These are phyloP conservation scores for Barbarea vulgaris DNA, from an alignment of 345 rosid genomes.

Conservation along the genomic window DNA sequence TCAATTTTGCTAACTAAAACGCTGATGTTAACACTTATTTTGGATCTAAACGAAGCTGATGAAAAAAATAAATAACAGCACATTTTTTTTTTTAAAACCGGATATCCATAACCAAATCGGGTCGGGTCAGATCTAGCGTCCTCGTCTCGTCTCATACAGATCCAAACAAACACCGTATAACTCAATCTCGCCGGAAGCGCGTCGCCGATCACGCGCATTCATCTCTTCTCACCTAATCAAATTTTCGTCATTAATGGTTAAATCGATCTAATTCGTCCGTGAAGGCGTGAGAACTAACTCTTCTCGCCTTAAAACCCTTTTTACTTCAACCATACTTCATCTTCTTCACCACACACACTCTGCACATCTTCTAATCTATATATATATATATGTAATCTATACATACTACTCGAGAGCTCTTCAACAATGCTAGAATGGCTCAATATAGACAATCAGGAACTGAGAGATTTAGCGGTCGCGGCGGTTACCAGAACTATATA, in stretches of 20 bases:
- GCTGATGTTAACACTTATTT: background rate
- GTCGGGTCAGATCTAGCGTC: constrained; percentile 32
- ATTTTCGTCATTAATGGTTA: constrained; percentile 8
- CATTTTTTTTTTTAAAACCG: background rate
- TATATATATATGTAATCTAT: background rate
- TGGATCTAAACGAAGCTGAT: background rate
- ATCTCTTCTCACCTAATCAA: constrained; percentile 21
- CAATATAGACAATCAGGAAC: constrained; percentile 89
- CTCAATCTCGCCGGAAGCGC: constrained; percentile 29
- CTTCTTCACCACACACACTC: background rate
- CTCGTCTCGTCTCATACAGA: background rate
- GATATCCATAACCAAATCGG: background rate
- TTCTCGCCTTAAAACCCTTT: background rate
- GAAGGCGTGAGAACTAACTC: constrained; percentile 3
- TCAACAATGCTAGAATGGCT: constrained; percentile 67
- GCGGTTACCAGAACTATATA: constrained; percentile 12
- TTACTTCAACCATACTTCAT: constrained; percentile 43
- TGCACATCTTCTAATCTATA: background rate
- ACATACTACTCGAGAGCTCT: background rate
- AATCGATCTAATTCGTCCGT: constrained; percentile 24
- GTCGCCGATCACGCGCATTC: constrained; percentile 38
- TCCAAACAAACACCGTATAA: constrained; percentile 18
- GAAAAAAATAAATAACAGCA: background rate
- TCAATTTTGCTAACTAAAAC: background rate
- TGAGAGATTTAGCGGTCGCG: constrained; percentile 48